A percentile compares a stretch with the other conserved stretches of the same genome.
These are phyloP conservation scores for Kluyveromyces siamensis DNA, from an alignment of 805 yeast genomes.

Conservation along the genomic window DNA sequence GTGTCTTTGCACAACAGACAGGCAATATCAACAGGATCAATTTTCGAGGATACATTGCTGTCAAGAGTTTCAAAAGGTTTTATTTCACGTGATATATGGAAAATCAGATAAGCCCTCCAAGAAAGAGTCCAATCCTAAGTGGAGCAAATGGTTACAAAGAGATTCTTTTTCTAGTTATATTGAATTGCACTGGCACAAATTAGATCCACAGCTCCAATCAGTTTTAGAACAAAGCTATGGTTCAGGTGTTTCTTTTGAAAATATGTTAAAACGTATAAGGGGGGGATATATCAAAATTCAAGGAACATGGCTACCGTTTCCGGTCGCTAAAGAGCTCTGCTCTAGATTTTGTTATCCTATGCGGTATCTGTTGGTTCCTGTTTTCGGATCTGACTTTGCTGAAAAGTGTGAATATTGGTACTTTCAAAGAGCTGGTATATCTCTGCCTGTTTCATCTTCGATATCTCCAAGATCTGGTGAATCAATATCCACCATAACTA, in stretches of 20 bases:
- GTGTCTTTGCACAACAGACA: conserved; percentile 13
- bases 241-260: conserved; percentile 11
- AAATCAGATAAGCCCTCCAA: conserved; percentile 3
- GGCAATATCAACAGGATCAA: conserved; percentile 4
- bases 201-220: conserved; percentile 15
- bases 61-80: conserved; percentile 7
- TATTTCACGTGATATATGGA: conserved; percentile 6
- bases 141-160: conserved; percentile 1
- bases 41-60: conserved; percentile 5
- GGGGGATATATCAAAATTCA: conserved; percentile 91
- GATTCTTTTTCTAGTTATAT: conserved; percentile 14
- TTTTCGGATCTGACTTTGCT: conserved; percentile 64
- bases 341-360: conserved; percentile 69
- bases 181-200: conserved; percentile 27
- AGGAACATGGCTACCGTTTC: conserved; percentile 86
- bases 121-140: conserved; percentile 10
- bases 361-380: conserved; percentile 64
- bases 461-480: background rate
- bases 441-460: background rate
- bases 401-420: conserved; percentile 23
- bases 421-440: conserved; percentile 3
- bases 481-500: background rate
- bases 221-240: conserved; percentile 6
- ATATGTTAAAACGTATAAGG: conserved; percentile 52
- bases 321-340: conserved; percentile 59